Evolutionary conservation across 768 basidiomycete genomes (phyloP).

Genomic region (Leccinum boreale): DNA sequence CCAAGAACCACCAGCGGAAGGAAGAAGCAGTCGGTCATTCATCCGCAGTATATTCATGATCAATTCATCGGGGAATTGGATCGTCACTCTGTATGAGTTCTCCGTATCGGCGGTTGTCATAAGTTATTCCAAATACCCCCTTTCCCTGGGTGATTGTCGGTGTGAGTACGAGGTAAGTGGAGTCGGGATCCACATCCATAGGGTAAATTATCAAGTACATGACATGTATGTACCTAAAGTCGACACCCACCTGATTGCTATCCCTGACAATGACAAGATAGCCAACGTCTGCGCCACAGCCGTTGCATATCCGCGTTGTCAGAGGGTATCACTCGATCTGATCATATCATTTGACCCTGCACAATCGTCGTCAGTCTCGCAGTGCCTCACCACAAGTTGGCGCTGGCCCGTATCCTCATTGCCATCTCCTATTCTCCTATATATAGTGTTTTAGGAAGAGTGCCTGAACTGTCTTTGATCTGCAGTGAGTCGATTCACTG

Average conservation of each 20-base stretch:
- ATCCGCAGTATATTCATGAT: background rate
- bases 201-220: conserved; percentile 1
- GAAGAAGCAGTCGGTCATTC: background rate
- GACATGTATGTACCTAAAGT: conserved; percentile 6
- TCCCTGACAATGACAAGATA: conserved; percentile 3
- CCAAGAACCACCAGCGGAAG: background rate
- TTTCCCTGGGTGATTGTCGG: background rate
- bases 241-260: conserved; percentile 1
- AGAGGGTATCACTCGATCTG: conserved; percentile 15
- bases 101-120: background rate
- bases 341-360: conserved; percentile 22
- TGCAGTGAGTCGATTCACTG: background rate
- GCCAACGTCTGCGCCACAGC: background rate
- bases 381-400: conserved; percentile 4
- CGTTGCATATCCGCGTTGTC: conserved; percentile 9
- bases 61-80: background rate
- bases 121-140: background rate
- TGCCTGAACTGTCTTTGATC: background rate
- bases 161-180: conserved; percentile 1
- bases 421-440: background rate
- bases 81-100: background rate
- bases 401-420: conserved; percentile 1
- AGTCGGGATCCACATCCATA: background rate
- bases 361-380: conserved; percentile 1
- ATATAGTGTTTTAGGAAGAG: background rate